phyloP scores from a whole-genome alignment of 768 basidiomycete genomes.

The Amanita molliuscula region DNA sequence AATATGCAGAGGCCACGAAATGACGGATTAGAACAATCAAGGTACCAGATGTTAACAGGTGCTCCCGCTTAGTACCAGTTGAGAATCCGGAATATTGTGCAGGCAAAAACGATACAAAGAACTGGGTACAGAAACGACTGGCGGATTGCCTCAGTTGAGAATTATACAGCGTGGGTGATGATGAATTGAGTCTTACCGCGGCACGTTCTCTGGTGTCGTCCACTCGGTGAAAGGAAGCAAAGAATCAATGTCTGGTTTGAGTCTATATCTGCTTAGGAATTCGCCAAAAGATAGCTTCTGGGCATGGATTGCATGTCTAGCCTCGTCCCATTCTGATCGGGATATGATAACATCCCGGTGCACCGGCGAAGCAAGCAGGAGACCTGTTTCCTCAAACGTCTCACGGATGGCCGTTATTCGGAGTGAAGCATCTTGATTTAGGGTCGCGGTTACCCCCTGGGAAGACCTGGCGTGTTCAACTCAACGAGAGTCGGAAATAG shows the following conservation, averaged over 20 bases:
- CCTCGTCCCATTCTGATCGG: constrained; percentile 36
- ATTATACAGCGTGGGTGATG: neutral
- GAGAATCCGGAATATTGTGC: constrained; percentile 36
- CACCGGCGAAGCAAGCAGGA: constrained; percentile 43
- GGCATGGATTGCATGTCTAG: constrained; percentile 46
- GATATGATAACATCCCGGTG: constrained; percentile 14
- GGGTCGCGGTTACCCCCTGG: constrained; percentile 65
- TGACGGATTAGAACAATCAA: neutral
- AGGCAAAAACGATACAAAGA: constrained; percentile 56
- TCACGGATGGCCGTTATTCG: constrained; percentile 61
- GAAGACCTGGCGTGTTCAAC: constrained; percentile 43
- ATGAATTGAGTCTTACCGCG: constrained; percentile 29
- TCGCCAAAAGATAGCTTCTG: constrained; percentile 37
- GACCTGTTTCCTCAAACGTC: constrained; percentile 68
- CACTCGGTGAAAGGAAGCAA: constrained; percentile 67
- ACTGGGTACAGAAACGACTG: constrained; percentile 65
- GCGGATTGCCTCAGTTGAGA: constrained; percentile 4
- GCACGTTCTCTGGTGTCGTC: constrained; percentile 51
- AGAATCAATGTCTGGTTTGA: constrained; percentile 33
- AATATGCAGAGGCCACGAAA: neutral
- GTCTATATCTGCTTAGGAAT: constrained; percentile 37
- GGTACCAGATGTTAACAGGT: constrained; percentile 47
- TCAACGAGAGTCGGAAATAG: neutral
- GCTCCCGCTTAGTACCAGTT: constrained; percentile 43
- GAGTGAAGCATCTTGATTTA: constrained; percentile 45